Base-by-base conservation (phyloP, 1,284 basidiomycete genomes). In the Trichosporon coremiiforme region DNA sequence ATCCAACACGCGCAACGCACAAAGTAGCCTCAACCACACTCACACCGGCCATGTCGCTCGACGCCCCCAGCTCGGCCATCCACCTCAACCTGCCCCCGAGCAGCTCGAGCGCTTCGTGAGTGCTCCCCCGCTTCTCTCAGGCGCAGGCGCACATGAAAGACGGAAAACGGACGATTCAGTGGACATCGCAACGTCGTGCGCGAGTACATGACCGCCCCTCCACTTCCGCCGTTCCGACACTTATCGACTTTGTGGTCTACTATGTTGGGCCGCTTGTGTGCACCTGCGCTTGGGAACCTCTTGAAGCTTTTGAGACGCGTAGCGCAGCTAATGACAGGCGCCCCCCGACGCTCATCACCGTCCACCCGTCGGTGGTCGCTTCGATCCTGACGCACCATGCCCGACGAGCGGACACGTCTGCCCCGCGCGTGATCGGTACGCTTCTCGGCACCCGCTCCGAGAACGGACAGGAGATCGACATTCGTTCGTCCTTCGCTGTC, bases 361-460 rank as follows among this genome's bases (percentile, higher is more conserved):
- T 96, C 71, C 93, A 95, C 82, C 94, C 95, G n/a, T 91, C 92
- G 66, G 93, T 94, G 8, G 89, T 99, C 70, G 95, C 98, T 81
- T 91, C 93, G 70, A 95, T 98, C 85, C 90, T 99, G 74, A 96
- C 98, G 85, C 96, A 99, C 86, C 97, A 95, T 85, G 89, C 98
- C 66, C 91, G 97, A 47, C 89, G 95, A 73, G 83, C 86, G 47
- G 91, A 91, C 75, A 70, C 73, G 41, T 73, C 69, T 15, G 71
- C 76, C 0, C 77, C 80, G 10, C 89, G 96, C 70, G 96, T 99
- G 8, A 96, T 99, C 80, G 97, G 97, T 29, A 98, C 97, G 0
- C 88, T 99, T 35, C 90, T 99, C 57, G 96, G 96, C 13, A 89
- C 88, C 65, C 89, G 95, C 76, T 90, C 88, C 63, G 90, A 94